These are phyloP conservation scores for Fusarium cicatricum DNA, from an alignment of 2,329 filamentous ascomycete genomes.

Conservation along the genomic window DNA sequence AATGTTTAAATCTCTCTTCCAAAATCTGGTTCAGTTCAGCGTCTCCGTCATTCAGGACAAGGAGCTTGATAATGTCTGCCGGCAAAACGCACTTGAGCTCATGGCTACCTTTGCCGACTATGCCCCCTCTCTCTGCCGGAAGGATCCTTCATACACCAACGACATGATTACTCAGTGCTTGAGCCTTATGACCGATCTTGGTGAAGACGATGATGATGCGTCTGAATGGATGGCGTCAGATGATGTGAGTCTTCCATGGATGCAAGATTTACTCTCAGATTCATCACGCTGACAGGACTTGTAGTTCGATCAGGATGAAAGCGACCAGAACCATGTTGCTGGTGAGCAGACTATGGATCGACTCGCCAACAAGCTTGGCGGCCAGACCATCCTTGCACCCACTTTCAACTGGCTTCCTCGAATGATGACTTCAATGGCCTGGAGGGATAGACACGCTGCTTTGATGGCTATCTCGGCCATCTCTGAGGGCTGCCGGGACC, in stretches of 20 bases:
- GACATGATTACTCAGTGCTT: conserved; percentile 99
- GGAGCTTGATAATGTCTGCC: conserved; percentile 86
- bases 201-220: conserved; percentile 92
- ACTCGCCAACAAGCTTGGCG: conserved; percentile 94
- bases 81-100: conserved; percentile 94
- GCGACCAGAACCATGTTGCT: conserved; percentile 95
- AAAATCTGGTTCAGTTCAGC: conserved; percentile 90
- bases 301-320: conserved; percentile 91
- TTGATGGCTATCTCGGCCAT: conserved; percentile 99
- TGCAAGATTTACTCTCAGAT: not conserved
- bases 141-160: conserved; percentile 87
- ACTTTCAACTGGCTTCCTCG: conserved; percentile 97
- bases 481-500: conserved; percentile 92
- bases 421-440: conserved; percentile 96
- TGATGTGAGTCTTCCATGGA: conserved; percentile 68
- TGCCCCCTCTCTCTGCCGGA: conserved; percentile 92
- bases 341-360: conserved; percentile 99
- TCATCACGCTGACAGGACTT: conserved; percentile 1
- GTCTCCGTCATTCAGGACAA: conserved; percentile 96
- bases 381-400: conserved; percentile 88
- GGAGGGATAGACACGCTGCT: conserved; percentile 94
- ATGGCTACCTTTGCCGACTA: conserved; percentile 99
- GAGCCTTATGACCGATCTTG: conserved; percentile 97
- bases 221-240: conserved; percentile 92
- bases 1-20: conserved; percentile 97